These are phyloP conservation scores for Durotheca rogersii DNA, from an alignment of 495 filamentous ascomycete genomes.

Conservation along the genomic window DNA sequence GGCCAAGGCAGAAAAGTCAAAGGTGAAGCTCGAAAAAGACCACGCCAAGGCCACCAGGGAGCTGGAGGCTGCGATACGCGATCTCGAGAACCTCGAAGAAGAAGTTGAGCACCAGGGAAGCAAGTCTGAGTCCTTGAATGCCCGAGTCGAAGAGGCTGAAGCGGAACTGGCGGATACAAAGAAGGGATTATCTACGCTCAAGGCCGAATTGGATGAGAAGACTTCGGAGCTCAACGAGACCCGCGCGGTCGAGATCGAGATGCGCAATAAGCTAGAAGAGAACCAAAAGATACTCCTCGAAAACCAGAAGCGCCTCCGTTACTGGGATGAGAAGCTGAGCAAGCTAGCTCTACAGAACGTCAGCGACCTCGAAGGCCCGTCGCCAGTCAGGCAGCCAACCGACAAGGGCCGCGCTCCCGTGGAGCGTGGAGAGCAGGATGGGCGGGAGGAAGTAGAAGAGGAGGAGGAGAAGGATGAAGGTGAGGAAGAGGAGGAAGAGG, in stretches of 20 bases:
- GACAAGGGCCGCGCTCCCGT: too few species aligned
- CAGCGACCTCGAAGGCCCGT: constrained; percentile 62
- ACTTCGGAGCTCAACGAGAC: constrained; percentile 85
- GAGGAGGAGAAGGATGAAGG: constrained; percentile 34
- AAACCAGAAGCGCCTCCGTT: constrained; percentile 77
- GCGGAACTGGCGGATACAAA: constrained; percentile 77
- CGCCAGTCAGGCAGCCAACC: constrained; percentile 33
- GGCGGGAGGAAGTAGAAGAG: constrained; percentile 21
- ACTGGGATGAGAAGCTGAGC: constrained; percentile 86
- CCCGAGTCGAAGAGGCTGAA: constrained; percentile 82
- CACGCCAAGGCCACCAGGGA: constrained; percentile 73
- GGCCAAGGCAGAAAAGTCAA: constrained; percentile 90
- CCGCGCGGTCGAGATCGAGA: constrained; percentile 89
- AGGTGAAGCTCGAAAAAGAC: constrained; percentile 81
- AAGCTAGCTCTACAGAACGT: constrained; percentile 79
- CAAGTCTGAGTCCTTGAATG: constrained; percentile 68
- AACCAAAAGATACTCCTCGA: constrained; percentile 86
- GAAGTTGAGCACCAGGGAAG: constrained; percentile 74
- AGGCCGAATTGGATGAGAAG: constrained; percentile 83
- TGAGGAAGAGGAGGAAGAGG: constrained; percentile 17
- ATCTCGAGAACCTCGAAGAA: constrained; percentile 71
- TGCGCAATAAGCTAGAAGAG: constrained; percentile 96
- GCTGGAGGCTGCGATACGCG: constrained; percentile 65
- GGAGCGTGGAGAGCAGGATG: too few species aligned
- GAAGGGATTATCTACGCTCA: constrained; percentile 73